Evolutionary conservation across 139 green algal genomes (phyloP), one percentile per base, ranked within the genome.

Genomic region (Volvox reticuliferus): DNA sequence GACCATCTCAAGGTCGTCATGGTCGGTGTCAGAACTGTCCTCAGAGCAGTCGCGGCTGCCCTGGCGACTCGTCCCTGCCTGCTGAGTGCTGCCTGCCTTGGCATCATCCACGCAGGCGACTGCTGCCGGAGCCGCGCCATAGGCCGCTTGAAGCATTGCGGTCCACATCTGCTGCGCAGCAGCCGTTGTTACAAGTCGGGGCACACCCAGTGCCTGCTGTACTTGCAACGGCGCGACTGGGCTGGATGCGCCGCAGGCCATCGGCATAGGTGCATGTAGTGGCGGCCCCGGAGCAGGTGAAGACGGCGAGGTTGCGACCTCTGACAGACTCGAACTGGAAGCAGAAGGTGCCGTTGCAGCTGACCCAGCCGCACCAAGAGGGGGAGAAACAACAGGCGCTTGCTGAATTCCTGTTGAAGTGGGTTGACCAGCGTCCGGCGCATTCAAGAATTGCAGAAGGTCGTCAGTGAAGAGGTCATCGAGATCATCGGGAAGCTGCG

Each of bases 1-100:
- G 13, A 37, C 22, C 61, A 86, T 82, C 2, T 86, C 76, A 21
- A 77, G 24, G 14, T 86, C 87, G 14, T 84, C 75, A 1, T 67
- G 55, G 75, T 83, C 75, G 12, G 61, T 65, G 22, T 85, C 86
- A 21, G 86, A 90, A 18, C 32, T 80, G 71, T 89, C 85, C 2
- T 0, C 85, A 17, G 85, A 89, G 20, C 50, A 73, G 28, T 89
- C 68, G 68, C 28, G 69, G 69, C 85, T 90, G 2, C 36, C 86
- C 33, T 90, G 86, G 12, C 86, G 86, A 30, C 86, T 90, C 9
- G 71, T 83, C 21, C 30, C 73, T 9, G 30, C 86, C 18, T 73
- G 50, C 73, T 90, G 86, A 1, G 65, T 36, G 82, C 76, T 71
- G 63, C 91, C 24, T 71, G 76, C 82, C 88, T 90, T 88, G n/a